Evolutionary conservation across 352 stramenopile species (phyloP), one percentile per base, ranked within the genome.

Genomic region (Phytophthora meadii): DNA sequence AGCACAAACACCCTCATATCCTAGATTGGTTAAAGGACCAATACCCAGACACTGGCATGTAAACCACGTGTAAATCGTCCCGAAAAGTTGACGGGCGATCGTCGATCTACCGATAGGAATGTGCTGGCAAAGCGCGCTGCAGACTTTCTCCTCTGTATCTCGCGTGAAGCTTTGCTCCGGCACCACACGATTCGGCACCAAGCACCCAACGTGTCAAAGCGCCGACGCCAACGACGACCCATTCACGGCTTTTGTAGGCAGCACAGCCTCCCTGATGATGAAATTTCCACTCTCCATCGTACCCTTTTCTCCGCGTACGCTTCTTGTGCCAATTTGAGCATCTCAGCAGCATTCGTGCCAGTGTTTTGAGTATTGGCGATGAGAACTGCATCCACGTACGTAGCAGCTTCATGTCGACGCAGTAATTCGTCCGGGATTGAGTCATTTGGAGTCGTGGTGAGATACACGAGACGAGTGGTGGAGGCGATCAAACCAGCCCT

Each of bases 191-290:
- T 60, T 41, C 39, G 39, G 40, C 32, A 25, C 36, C 5, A 57
- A 51, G 34, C 34, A 49, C 19, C 45, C 49, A 44, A 32, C 4
- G 19, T 17, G n/a, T 32, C 54, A 40, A 62, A 63, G 44, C 44
- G 22, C 44, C 25, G 34, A 41, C 44, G 45, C 45, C 27, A 25
- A 56, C 36, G 54, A 39, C 17, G 22, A 11, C 41, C 84, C 84
- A 92, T 55, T 92, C 84, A 30, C 84, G 84, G 49, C 84, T 90
- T 48, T 82, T 77, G 68, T 90, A 92, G 4, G 79, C 84, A 6
- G 84, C 74, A 14, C 74, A 81, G 36, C 84, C 84, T 27, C 84
- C 84, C 28, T 92, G 81, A 50, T 92, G 84, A 50, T 90, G 81
- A 27, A 80, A 64, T 52, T 81, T 86, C 79, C 80, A 92, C 54